Percentiles rank a stretch among this genome's conserved stretches.
Conservation (phyloP, 148 eudicot species). For the Nyssa sinensis region DNA sequence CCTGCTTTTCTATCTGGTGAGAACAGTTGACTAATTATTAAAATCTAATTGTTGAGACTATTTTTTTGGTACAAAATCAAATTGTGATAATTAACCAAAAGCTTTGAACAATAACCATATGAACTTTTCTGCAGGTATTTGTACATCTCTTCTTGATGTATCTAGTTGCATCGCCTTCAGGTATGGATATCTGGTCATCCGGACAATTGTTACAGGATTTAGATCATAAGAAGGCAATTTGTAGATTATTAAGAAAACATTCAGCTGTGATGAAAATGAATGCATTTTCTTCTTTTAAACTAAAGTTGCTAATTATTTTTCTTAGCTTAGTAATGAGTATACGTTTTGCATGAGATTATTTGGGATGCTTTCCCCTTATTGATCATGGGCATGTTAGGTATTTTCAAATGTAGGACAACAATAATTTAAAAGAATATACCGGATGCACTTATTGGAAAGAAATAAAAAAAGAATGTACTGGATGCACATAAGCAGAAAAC, state of each 20-base stretch:
- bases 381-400: no score
- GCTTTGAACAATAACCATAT: constrained; percentile 18
- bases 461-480: no score
- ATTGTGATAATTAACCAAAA: neutral
- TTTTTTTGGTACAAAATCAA: neutral
- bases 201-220: neutral
- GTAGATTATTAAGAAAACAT: neutral
- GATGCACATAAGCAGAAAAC: no score
- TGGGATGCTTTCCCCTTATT: no score
- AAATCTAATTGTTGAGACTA: neutral
- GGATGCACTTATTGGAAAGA: no score
- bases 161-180: constrained; percentile 97
- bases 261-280: neutral
- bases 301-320: no score
- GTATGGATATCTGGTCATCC: constrained; percentile 34
- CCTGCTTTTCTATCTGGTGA: constrained; percentile 77
- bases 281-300: no score
- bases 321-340: no score
- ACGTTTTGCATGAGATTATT: no score
- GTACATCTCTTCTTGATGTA: constrained; percentile 98
- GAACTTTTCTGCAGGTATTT: constrained; percentile 63
- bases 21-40: constrained; percentile 12
- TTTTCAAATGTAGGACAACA: no score
- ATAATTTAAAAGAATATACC: no score
- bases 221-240: neutral